Base-by-base conservation (phyloP, 495 filamentous ascomycete genomes). In the Penicillium macrosclerotiorum region DNA sequence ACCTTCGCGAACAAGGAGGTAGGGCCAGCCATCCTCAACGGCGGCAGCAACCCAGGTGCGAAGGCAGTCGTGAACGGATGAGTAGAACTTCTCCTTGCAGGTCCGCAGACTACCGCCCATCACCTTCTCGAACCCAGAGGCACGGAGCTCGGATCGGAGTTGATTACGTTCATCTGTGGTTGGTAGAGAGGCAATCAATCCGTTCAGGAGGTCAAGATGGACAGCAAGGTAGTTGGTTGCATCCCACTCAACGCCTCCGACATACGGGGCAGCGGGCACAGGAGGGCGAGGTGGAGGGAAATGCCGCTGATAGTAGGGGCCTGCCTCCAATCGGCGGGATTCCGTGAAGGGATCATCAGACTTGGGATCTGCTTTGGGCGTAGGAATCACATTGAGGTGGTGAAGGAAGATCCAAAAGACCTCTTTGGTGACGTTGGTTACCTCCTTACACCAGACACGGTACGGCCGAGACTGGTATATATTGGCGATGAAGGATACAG, bases 361-460 rank as follows among this genome's bases (percentile, higher is more conserved):
- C 31, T 60, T 49, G 30, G 59, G 52, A 11, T 65, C 62, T 33
- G 57, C 50, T 31, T 64, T 55, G 35, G 62, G 57, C 29, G 69
- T 59, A 3, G 88, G 80, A 39, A 98, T 79, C 47, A 96, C 83
- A 54, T 97, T 97, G 37, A 92, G 70, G 45, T 91, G 84, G 61
- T 98, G 93, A 42, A 96, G 75, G 69, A 97, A 98, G 59, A 98
- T 98, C 93, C 93, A 98, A 64, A 98, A 98, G 20, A 97, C 93
- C 63, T 98, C 93, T 65, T 97, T 97, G 25, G 89, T 95, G 33
- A 97, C 90, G 52, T 85, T 89, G 38, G 81, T 82, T 13, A 92
- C 82, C 63, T 98, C 93, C 64, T 89, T 92, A 70, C 83, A 87
- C 93, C 93, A 98, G 9, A 94, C 81, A 8, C 86, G 84, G 59